Evolutionary conservation across 495 filamentous ascomycete genomes (phyloP), one percentile per base, ranked within the genome.

Genomic region (Thermothielavioides terrestris): DNA sequence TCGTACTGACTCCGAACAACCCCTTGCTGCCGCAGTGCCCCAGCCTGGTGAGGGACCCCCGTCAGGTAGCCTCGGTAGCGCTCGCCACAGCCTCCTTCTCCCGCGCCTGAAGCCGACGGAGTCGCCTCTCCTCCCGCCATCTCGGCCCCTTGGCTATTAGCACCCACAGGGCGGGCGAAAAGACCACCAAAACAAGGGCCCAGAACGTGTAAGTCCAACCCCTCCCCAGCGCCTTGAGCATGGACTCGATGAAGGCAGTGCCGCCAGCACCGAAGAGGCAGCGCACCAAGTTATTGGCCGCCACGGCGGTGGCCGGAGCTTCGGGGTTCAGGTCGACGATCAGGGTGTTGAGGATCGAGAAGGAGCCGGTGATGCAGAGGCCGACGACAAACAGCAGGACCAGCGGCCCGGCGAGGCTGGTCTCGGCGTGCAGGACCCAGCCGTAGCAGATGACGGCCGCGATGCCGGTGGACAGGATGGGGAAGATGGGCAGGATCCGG

Each of bases 331-430:
- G 42, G 27, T 78, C 73, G 2, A 77, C 67, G 2, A 77, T 56
- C 8, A 74, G 62, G 27, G 64, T 74, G 49, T 72, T 72, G 23
- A 75, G 60, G 20, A 75, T 66, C 31, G 65, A 76, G 49, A 80
- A 81, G 2, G 73, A 69, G 1, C 72, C 76, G 0, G 78, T 79
- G 14, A 80, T 67, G 42, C 62, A 69, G 32, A 76, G 57, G 1
- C 76, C 76, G 32, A 78, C 68, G 42, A 82, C 55, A 51, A 81
- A 83, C 1, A 75, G 67, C 5, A 84, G 51, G 0, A 83, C 65
- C 0, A 84, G 60, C 1, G 76, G 77, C 0, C 70, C 75, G 1
- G 68, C 70, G 0, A 82, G 57, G 36, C 67, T 68, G 0, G 68
- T 64, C 42, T 68, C 64, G 22, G 58, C 54, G 20, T 78, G 58